These are phyloP conservation scores for Pisolithus thermaeus DNA, from an alignment of 1,284 basidiomycete species.

Conservation along the genomic window DNA sequence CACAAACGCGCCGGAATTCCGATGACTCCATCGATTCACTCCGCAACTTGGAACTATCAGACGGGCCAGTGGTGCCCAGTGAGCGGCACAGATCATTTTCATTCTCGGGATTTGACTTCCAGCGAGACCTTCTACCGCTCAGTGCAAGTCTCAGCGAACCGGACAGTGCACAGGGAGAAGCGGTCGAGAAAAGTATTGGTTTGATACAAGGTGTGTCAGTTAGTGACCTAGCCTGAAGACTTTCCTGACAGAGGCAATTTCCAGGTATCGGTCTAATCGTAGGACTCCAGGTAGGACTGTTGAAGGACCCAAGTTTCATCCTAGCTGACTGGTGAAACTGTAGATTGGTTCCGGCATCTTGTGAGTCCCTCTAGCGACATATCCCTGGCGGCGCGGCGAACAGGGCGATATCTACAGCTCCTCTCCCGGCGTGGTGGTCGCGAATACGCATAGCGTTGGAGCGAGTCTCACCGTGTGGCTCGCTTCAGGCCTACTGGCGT, in stretches of 20 bases:
- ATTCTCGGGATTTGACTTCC: constrained; percentile 74
- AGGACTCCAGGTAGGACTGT: constrained; percentile 59
- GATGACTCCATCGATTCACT: constrained; percentile 68
- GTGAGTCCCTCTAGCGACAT: constrained; percentile 35
- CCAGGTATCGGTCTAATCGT: constrained; percentile 80
- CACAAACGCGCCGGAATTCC: constrained; percentile 34
- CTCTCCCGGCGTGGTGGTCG: constrained; percentile 86
- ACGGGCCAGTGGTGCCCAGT: constrained; percentile 43
- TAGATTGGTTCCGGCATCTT: constrained; percentile 92
- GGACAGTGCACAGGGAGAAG: constrained; percentile 40
- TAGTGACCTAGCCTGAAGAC: constrained; percentile 7
- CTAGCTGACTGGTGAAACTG: constrained; percentile 4
- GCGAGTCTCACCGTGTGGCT: constrained; percentile 82
- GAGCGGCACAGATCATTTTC: constrained; percentile 58
- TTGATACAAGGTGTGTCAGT: constrained; percentile 61
- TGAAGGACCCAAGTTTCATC: not conserved
- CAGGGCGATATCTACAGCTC: constrained; percentile 44
- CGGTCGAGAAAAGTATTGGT: constrained; percentile 67
- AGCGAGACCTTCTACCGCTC: constrained; percentile 70
- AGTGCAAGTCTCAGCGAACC: constrained; percentile 68
- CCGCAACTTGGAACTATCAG: constrained; percentile 69
- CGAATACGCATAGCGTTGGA: constrained; percentile 80
- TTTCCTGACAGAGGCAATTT: not conserved
- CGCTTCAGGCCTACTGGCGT: constrained; percentile 73
- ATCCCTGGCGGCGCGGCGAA: constrained; percentile 4